Evolutionary conservation across 108 stramenopile genomes (phyloP).

Genomic region (Hondaea fermentalgiana): DNA sequence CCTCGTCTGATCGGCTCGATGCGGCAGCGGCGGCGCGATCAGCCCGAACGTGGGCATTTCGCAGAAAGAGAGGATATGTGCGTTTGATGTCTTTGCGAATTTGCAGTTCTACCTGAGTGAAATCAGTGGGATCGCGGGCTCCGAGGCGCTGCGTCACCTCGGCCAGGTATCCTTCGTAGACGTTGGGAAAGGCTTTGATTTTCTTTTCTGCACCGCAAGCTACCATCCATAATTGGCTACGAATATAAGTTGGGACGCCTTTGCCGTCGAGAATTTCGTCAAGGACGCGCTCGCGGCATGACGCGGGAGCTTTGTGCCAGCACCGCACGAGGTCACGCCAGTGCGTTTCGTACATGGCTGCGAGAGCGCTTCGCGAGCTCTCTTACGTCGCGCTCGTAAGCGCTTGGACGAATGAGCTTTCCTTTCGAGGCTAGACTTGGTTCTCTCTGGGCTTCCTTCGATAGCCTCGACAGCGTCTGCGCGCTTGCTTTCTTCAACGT

Average conservation of each 20-base stretch:
- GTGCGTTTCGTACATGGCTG: conserved; percentile 1
- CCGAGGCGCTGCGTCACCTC: background rate
- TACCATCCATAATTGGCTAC: background rate
- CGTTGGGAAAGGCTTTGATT: background rate
- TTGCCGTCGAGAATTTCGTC: background rate
- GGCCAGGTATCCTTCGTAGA: background rate
- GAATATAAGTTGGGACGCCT: background rate
- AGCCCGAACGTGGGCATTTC: background rate
- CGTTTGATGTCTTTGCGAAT: background rate
- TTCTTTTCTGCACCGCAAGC: background rate
- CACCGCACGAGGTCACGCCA: background rate
- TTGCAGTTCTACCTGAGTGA: background rate
- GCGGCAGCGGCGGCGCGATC: background rate
- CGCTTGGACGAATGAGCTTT: too few species aligned
- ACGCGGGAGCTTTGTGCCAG: background rate
- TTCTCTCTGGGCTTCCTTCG: too few species aligned
- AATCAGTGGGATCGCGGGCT: background rate
- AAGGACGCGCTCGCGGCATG: background rate
- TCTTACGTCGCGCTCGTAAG: too few species aligned
- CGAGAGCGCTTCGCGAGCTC: too few species aligned
- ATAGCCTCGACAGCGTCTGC: too few species aligned
- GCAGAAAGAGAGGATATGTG: background rate
- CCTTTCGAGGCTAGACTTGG: too few species aligned
- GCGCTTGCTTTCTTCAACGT: too few species aligned
- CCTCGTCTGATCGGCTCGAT: background rate